These are phyloP conservation scores for Thelephora ganbajun DNA, from an alignment of 768 basidiomycete species.

Conservation along the genomic window DNA sequence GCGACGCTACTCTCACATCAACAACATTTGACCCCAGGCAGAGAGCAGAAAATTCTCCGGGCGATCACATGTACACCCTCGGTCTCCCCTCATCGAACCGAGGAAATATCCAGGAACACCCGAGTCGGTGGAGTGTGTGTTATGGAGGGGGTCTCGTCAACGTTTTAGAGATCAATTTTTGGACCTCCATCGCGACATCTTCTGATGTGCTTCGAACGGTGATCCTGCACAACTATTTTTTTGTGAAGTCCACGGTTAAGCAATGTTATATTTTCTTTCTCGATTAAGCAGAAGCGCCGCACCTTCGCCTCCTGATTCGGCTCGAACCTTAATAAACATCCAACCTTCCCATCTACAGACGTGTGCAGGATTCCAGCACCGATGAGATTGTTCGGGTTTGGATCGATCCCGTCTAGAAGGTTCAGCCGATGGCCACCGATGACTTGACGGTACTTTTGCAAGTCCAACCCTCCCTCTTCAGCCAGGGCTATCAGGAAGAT, in stretches of 20 bases:
- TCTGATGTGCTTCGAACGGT: slow-evolving; percentile 95
- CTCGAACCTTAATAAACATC: slow-evolving; percentile 84
- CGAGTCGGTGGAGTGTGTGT: too few species aligned
- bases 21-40: too few species aligned
- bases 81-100: too few species aligned
- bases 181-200: slow-evolving; percentile 63
- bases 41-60: too few species aligned
- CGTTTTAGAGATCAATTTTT: slow-evolving; percentile 31
- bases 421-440: slow-evolving; percentile 68
- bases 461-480: slow-evolving; percentile 56
- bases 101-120: too few species aligned
- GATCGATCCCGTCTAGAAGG: slow-evolving; percentile 75
- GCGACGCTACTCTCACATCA: too few species aligned
- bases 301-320: slow-evolving; percentile 96
- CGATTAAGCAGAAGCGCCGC: slow-evolving; percentile 9
- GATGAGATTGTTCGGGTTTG: slow-evolving; percentile 87
- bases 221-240: slow-evolving; percentile 67
- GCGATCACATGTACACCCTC: too few species aligned
- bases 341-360: slow-evolving; percentile 85
- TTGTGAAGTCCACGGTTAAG: background rate
- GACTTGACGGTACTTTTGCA: slow-evolving; percentile 58
- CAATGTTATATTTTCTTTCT: background rate
- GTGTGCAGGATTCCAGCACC: slow-evolving; percentile 95
- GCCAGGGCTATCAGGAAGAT: slow-evolving; percentile 74
- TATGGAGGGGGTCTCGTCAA: slow-evolving; percentile 12